Evolutionary conservation across 768 basidiomycete species (phyloP).

Genomic region (Leucosporidium creatinivorum): DNA sequence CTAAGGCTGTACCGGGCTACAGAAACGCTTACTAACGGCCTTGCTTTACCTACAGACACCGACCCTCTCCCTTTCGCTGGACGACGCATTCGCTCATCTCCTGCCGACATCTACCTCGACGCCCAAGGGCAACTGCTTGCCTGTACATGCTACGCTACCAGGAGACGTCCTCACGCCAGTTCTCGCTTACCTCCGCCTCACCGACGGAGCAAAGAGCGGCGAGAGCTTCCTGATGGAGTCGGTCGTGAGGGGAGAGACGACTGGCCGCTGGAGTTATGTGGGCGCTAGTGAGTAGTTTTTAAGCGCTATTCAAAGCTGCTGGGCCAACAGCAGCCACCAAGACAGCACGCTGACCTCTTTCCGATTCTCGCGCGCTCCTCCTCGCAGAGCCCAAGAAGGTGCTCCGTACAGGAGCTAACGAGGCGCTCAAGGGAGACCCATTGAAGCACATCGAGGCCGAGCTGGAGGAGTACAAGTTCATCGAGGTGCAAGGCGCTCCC

Average conservation of each 20-base stretch:
- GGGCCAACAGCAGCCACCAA: background rate
- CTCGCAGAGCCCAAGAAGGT: constrained; percentile 81
- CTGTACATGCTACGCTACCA: constrained; percentile 83
- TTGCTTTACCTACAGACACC: background rate
- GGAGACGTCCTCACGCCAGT: constrained; percentile 96
- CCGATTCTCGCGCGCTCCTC: background rate
- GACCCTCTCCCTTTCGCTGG: constrained; percentile 22
- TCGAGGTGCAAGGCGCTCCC: constrained; percentile 72
- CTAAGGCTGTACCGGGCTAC: no score
- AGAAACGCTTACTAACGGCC: no score
- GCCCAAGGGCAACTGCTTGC: constrained; percentile 75
- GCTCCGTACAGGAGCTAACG: constrained; percentile 75
- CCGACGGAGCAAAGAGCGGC: constrained; percentile 48
- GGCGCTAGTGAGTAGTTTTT: constrained; percentile 64
- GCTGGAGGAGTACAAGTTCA: constrained; percentile 74
- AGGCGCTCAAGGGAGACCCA: constrained; percentile 80
- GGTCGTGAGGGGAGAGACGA: constrained; percentile 77
- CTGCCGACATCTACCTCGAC: constrained; percentile 5
- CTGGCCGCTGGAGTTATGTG: constrained; percentile 92
- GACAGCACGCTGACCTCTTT: background rate
- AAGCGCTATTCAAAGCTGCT: background rate
- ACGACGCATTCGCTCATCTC: constrained; percentile 19
- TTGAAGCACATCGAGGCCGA: constrained; percentile 75
- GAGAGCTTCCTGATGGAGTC: constrained; percentile 93
- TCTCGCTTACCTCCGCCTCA: constrained; percentile 87